Base-by-base conservation (phyloP, 1,284 basidiomycete species). In the Acaromyces ingoldii region DNA sequence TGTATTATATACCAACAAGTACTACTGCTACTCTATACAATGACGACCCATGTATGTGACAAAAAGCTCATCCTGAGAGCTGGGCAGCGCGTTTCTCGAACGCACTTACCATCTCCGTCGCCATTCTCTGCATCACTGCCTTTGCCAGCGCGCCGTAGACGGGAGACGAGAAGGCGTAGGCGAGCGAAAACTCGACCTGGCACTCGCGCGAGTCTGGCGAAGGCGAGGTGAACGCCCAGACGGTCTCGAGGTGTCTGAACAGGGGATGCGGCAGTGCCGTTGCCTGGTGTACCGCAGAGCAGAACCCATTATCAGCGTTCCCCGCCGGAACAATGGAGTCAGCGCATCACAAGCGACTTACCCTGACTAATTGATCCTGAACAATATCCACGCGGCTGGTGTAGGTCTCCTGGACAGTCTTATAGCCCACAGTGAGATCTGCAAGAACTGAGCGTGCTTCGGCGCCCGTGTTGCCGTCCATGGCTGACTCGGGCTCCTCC, bases 141-240 rank as follows among this genome's bases (percentile, higher is more conserved):
- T 45, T 45, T 33, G 42, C 42, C 17, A 45, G 19, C 15, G 42
- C 42, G 13, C 29, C 42, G 24, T 45, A 45, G 26, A 45, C 30
- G 30, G 42, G 42, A 25, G 30, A 31, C 6, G 42, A n/a, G 28
- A 45, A 45, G 13, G 19, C 22, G 26, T 45, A 45, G 26, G n/a
- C 19, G 17, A 45, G 19, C 26, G 30, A 19, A 30, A 45, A 45
- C 19, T 45, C 42, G 2, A 45, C 42, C n/a, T n/a, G n/a, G n/a
- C n/a, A n/a, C 21, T 45, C 26, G 13, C 29, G 17, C 15, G n/a
- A 11, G 25, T 34, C 24, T 6, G 17, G 17, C 13, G 42, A 25
- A 6, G 13, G 4, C 6, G 42, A 22, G n/a, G n/a, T 10, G 15
- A 45, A 26, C 4, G 42, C 34, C 42, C 42, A 45, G 13, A 28